phyloP scores from a whole-genome alignment of 176 grass and related monocot genomes.

The Ensete ventricosum region DNA sequence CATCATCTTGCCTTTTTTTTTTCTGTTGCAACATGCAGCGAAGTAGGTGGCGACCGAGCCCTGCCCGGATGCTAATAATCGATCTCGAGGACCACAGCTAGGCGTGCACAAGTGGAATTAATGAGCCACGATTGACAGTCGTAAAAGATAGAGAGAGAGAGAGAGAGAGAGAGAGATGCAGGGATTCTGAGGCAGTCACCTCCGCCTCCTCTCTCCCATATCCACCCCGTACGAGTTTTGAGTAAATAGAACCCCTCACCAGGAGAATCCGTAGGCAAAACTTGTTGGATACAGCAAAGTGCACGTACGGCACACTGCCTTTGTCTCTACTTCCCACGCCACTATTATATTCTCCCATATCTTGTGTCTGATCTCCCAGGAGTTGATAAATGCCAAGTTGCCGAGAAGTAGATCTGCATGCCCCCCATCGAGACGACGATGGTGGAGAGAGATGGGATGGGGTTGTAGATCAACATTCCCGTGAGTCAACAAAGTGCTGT shows the following conservation, averaged over 20 bases:
- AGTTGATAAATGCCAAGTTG: background rate
- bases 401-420: background rate
- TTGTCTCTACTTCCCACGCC: background rate
- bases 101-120: background rate
- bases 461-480: background rate
- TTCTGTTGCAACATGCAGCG: background rate
- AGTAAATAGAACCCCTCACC: background rate
- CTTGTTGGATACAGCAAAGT: background rate
- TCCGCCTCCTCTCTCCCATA: background rate
- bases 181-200: background rate
- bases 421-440: no score
- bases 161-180: background rate
- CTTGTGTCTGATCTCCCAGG: background rate
- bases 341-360: background rate
- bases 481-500: background rate
- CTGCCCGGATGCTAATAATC: no score
- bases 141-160: no score
- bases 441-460: no score
- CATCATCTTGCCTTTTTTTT: background rate
- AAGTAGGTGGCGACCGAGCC: background rate
- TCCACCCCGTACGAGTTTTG: background rate
- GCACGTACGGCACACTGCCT: background rate
- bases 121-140: background rate
- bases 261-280: background rate
- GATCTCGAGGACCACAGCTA: no score